Percentiles rank a stretch among this genome's conserved stretches.
Conservation (phyloP, 805 yeast species). For the Metschnikowia koreensis region DNA sequence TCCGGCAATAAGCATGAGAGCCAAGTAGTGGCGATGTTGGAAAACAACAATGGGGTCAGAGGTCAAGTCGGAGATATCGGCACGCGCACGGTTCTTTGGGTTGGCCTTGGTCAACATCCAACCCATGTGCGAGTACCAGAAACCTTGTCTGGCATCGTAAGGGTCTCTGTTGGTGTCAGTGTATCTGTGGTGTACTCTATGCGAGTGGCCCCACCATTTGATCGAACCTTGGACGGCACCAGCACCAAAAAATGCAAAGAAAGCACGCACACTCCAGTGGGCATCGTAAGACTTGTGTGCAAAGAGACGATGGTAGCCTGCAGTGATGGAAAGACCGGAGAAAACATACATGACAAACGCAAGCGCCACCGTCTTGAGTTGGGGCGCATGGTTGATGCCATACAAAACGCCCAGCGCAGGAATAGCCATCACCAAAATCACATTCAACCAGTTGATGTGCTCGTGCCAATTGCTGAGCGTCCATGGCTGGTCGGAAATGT, state of each 20-base stretch:
- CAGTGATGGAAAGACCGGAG: slow-evolving; percentile 76
- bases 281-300: slow-evolving; percentile 74
- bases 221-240: slow-evolving; percentile 82
- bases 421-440: slow-evolving; percentile 58
- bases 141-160: slow-evolving; percentile 79
- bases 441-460: slow-evolving; percentile 78
- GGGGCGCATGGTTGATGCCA: slow-evolving; percentile 49
- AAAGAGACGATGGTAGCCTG: slow-evolving; percentile 81
- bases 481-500: slow-evolving; percentile 80
- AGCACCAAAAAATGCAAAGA: slow-evolving; percentile 77
- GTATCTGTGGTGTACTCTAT: slow-evolving; percentile 83
- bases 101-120: slow-evolving; percentile 83
- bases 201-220: slow-evolving; percentile 88
- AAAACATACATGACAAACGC: slow-evolving; percentile 52
- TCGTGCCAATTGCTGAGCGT: slow-evolving; percentile 67
- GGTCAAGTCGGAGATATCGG: slow-evolving; percentile 75
- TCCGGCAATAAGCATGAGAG: slow-evolving; percentile 58
- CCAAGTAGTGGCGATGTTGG: slow-evolving; percentile 77
- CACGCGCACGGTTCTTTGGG: slow-evolving; percentile 78
- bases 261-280: slow-evolving; percentile 55
- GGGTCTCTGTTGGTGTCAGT: slow-evolving; percentile 84
- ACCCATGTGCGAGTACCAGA: slow-evolving; percentile 82
- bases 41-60: slow-evolving; percentile 75
- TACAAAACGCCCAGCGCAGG: slow-evolving; percentile 54
- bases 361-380: slow-evolving; percentile 50